phyloP scores from a whole-genome alignment of 768 basidiomycete genomes.

The Polyporus arcularius region DNA sequence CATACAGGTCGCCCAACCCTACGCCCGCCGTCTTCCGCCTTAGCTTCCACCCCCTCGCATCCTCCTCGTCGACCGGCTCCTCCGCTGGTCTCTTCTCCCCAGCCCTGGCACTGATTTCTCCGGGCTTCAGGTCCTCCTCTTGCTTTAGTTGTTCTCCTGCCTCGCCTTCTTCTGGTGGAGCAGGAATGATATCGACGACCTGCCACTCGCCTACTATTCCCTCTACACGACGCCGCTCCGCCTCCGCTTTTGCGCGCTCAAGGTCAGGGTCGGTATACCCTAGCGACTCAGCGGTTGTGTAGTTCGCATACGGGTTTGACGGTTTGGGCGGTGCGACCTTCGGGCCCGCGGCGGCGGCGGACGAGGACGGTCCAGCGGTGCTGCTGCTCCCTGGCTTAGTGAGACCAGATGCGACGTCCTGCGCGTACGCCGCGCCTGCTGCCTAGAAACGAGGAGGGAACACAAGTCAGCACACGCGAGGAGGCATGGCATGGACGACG shows the following conservation, averaged over 20 bases:
- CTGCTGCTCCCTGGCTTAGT: slow-evolving; percentile 43
- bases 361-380: slow-evolving; percentile 33
- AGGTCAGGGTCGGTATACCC: slow-evolving; percentile 80
- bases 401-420: slow-evolving; percentile 71
- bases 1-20: slow-evolving; percentile 80
- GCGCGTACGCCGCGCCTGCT: slow-evolving; percentile 76
- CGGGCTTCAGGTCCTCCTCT: slow-evolving; percentile 8
- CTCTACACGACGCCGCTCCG: slow-evolving; percentile 58
- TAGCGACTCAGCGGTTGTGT: slow-evolving; percentile 83
- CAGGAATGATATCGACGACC: slow-evolving; percentile 45
- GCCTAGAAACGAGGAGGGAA: slow-evolving; percentile 45
- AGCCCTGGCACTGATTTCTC: slow-evolving; percentile 11
- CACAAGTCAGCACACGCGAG: background rate
- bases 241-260: slow-evolving; percentile 61
- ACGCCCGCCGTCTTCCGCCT: slow-evolving; percentile 58
- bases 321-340: slow-evolving; percentile 44
- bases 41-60: slow-evolving; percentile 62
- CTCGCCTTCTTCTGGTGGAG: slow-evolving; percentile 23
- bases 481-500: background rate
- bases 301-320: slow-evolving; percentile 75
- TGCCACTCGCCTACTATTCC: slow-evolving; percentile 83
- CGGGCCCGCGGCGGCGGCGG: slow-evolving; percentile 39
- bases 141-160: slow-evolving; percentile 16
- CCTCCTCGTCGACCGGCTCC: slow-evolving; percentile 45
- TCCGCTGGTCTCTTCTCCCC: slow-evolving; percentile 32